Evolutionary conservation across 1,284 basidiomycete genomes (phyloP), one percentile per base, ranked within the genome.

Genomic region (Ustilago lituana): DNA sequence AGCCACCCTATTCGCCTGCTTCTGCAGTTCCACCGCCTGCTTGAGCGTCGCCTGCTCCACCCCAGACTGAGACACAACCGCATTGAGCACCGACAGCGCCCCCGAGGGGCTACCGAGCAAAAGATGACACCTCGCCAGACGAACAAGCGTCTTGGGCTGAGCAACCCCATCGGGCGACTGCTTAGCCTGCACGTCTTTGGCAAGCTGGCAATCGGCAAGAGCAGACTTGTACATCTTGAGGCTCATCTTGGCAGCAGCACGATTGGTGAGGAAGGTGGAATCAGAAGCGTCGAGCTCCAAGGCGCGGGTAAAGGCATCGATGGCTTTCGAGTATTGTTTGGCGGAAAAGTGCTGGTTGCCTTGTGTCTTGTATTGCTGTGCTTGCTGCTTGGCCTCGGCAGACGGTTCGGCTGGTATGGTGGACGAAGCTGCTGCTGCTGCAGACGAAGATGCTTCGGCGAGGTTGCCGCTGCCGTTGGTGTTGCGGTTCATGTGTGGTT

Each of bases 201-300:
- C 91, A 32, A 86, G 85, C 79, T 92, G 90, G 75, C 91, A 92
- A 80, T 94, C 92, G 32, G 86, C 85, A 10, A 93, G 84, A 0
- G 92, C 92, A 2, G 85, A 83, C 32, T 87, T 85, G 85, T 90
- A 94, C 39, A 87, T 86, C 78, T 92, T 92, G 52, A 91, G 80
- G 0, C 88, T 87, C 88, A 94, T 94, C 78, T 90, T 88, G 4
- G 92, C 89, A 2, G 92, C 92, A 0, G 92, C 92, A 37, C 92
- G 88, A 82, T 94, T 94, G 14, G 91, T 91, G 60, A 90, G 85
- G 78, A 90, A 93, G 0, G 90, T 86, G 2, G 91, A 88, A 77
- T 93, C 89, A 4, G 85, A 78, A 0, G 89, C 85, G 61, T 89
- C 88, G 56, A 90, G 83, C 59, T 88, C 88, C 40, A 75, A 66